A percentile compares a stretch with the other conserved stretches of the same genome.
These are phyloP conservation scores for Zasmidium angulare DNA, from an alignment of 2,329 filamentous ascomycete genomes.

Conservation along the genomic window DNA sequence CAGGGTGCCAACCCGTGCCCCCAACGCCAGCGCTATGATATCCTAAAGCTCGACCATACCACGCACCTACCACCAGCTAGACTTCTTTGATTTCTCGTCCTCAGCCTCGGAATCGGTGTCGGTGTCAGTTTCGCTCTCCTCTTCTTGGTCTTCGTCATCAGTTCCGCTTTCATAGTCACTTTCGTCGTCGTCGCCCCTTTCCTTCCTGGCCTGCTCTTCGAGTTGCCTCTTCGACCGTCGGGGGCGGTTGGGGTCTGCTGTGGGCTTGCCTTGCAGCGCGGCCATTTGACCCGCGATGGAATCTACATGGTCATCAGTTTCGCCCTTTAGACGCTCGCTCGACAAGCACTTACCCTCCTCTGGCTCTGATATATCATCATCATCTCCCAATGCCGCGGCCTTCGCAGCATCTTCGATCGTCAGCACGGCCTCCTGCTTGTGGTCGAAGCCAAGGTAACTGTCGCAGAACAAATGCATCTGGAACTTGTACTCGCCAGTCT, in stretches of 20 bases:
- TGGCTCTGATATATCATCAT: constrained; percentile 96
- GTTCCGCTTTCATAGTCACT: constrained; percentile 40
- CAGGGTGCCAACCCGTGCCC: background rate
- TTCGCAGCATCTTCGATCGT: constrained; percentile 86
- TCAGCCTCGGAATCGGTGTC: constrained; percentile 82
- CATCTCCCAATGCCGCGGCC: constrained; percentile 65
- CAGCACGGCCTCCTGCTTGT: constrained; percentile 85
- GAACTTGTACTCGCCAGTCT: constrained; percentile 90
- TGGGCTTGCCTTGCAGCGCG: constrained; percentile 36
- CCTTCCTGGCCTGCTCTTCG: constrained; percentile 26
- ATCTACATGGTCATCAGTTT: constrained; percentile 30
- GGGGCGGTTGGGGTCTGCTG: constrained; percentile 25
- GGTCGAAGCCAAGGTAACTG: constrained; percentile 91
- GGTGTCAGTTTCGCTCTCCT: constrained; percentile 52
- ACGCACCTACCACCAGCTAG: constrained; percentile 14
- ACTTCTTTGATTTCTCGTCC: constrained; percentile 18
- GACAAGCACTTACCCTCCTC: constrained; percentile 75
- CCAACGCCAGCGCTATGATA: background rate
- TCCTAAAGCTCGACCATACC: background rate
- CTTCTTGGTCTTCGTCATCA: constrained; percentile 38
- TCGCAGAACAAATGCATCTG: constrained; percentile 92
- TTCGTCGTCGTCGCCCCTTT: constrained; percentile 33
- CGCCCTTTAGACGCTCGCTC: background rate
- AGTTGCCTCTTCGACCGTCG: constrained; percentile 21
- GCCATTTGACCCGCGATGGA: constrained; percentile 41